Evolutionary conservation across 208 protist genomes (phyloP).

Genomic region (Leishmania tarentolae): DNA sequence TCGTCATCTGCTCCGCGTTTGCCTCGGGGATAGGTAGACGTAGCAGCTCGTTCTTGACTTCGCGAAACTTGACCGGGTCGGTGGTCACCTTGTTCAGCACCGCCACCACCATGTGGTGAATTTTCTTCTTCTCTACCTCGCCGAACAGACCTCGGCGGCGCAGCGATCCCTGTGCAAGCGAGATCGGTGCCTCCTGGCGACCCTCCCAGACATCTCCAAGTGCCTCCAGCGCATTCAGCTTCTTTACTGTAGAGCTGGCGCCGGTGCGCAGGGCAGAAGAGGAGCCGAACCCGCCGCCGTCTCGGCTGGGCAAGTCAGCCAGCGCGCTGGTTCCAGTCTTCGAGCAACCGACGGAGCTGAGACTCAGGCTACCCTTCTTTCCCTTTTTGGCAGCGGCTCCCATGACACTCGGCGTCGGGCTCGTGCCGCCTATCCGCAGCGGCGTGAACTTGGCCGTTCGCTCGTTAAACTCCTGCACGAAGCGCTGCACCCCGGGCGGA

Average conservation of each 20-base stretch:
- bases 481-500: conserved; percentile 51
- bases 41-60: conserved; percentile 85
- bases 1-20: conserved; percentile 61
- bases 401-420: not conserved
- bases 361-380: conserved; percentile 11
- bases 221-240: conserved; percentile 40
- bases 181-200: conserved; percentile 69
- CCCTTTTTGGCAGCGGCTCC: conserved; percentile 3
- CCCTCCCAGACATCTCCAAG: conserved; percentile 71
- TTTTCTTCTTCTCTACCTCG: conserved; percentile 61
- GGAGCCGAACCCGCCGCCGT: conserved; percentile 6
- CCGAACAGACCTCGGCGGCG: conserved; percentile 79
- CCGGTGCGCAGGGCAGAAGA: not conserved
- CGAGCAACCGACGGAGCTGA: conserved; percentile 1
- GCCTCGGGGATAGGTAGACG: conserved; percentile 84
- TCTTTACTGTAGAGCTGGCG: conserved; percentile 8
- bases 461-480: conserved; percentile 19
- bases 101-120: conserved; percentile 78
- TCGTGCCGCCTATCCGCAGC: conserved; percentile 8
- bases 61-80: conserved; percentile 74
- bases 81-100: conserved; percentile 88
- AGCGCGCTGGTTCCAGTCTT: conserved; percentile 8
- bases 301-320: not conserved
- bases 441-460: conserved; percentile 6
- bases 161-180: conserved; percentile 37